A percentile compares a stretch with the other conserved stretches of the same genome.
Evolutionary conservation across 495 filamentous ascomycete genomes (phyloP).

Genomic region (Antarctomyces pellizariae): DNA sequence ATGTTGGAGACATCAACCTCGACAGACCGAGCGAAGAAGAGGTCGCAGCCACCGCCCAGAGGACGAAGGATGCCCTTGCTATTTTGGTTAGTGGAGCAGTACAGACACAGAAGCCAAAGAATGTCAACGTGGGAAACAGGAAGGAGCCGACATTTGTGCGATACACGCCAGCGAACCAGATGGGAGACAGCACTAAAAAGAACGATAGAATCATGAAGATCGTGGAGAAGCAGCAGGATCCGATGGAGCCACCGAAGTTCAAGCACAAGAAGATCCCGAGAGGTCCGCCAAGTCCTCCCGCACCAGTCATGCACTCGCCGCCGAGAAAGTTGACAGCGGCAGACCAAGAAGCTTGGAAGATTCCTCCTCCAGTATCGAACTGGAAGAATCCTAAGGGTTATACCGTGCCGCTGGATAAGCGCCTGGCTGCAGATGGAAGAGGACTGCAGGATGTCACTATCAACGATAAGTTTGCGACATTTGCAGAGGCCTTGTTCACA

Average conservation of each 20-base stretch:
- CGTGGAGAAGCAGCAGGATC: slow-evolving; percentile 80
- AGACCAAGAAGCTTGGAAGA: slow-evolving; percentile 92
- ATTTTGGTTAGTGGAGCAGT: slow-evolving; percentile 66
- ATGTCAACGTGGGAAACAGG: slow-evolving; percentile 49
- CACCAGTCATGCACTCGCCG: slow-evolving; percentile 88
- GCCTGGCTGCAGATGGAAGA: slow-evolving; percentile 85
- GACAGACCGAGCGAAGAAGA: slow-evolving; percentile 70
- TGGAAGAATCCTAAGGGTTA: slow-evolving; percentile 99
- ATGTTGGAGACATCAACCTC: slow-evolving; percentile 82
- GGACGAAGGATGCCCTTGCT: slow-evolving; percentile 66
- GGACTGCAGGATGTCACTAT: slow-evolving; percentile 87
- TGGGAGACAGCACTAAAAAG: slow-evolving; percentile 73
- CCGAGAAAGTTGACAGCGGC: slow-evolving; percentile 88
- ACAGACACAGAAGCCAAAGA: slow-evolving; percentile 87
- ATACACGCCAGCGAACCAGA: slow-evolving; percentile 90
- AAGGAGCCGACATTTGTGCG: slow-evolving; percentile 83
- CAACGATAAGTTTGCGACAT: slow-evolving; percentile 96
- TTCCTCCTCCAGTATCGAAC: slow-evolving; percentile 83
- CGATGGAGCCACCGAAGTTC: slow-evolving; percentile 96
- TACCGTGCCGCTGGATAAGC: slow-evolving; percentile 89
- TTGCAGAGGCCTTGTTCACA: slow-evolving; percentile 81
- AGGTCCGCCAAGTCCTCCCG: slow-evolving; percentile 78
- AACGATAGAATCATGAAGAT: slow-evolving; percentile 98
- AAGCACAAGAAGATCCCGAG: slow-evolving; percentile 97
- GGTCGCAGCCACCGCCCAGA: slow-evolving; percentile 58